Evolutionary conservation across 2,329 filamentous ascomycete species (phyloP), one percentile per base, ranked within the genome.

Genomic region (Phialophora tarda): DNA sequence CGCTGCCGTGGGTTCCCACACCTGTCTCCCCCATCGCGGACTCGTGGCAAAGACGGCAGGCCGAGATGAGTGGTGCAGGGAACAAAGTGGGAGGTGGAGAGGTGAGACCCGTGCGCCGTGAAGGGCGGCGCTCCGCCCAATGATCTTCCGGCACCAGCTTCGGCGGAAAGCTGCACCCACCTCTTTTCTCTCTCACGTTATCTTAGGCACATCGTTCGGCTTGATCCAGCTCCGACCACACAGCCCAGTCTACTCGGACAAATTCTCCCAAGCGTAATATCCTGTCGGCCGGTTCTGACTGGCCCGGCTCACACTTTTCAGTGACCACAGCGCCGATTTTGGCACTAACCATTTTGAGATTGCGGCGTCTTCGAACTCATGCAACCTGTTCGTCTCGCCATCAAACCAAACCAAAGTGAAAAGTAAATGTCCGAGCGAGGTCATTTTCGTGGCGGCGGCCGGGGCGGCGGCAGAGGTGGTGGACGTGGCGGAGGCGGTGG

Each of bases 361-460:
- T 41, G 21, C 48, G 51, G 48, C 12, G 2, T 30, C 51, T 34
- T 32, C 55, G 47, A 48, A 38, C 34, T 17, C 47, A 17, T 53
- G 14, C 55, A 58, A 14, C 32, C n/a, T 58, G 7, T 28, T 55
- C 21, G 12, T 28, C 48, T 17, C 4, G 11, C 48, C 48, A 24
- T 21, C n/a, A 34, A 30, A 17, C 28, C 6, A 55, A 21, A 32
- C 24, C 53, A 55, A 0, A 30, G 17, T 59, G 60, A 58, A 26
- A 14, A 51, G 48, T 53, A 62, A 58, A 80, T 81, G 78, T 79
- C 79, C 69, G 79, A 81, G 73, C 73, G 79, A 76, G 77, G 77
- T 62, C 77, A 87, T 82, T 86, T 87, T 84, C 74, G 86, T 83
- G 65, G 59, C 28, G 67, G 70, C 59, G 83, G 85, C 69, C 83